These are phyloP conservation scores for Xylariaceae sp. DNA, from an alignment of 2,329 filamentous ascomycete genomes.

Conservation along the genomic window DNA sequence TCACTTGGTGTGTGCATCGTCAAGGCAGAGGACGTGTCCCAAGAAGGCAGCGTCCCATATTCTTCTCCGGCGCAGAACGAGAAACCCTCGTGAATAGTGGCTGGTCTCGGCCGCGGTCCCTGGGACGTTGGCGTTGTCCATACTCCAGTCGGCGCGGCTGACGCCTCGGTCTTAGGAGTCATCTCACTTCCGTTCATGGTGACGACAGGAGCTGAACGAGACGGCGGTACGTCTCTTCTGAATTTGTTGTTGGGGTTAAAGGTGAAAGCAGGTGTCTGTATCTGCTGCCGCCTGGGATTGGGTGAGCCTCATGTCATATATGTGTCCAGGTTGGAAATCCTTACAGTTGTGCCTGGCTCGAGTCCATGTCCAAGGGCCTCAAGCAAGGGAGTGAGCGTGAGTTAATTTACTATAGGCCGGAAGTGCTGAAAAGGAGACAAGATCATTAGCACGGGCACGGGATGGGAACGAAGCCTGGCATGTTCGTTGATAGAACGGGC, in stretches of 20 bases:
- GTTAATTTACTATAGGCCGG: conserved; percentile 33
- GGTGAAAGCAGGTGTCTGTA: conserved; percentile 45
- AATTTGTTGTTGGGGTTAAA: conserved; percentile 46
- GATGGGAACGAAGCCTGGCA: conserved; percentile 4
- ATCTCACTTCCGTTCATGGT: conserved; percentile 51
- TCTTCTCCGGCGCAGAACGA: conserved; percentile 54
- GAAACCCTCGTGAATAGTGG: conserved; percentile 58
- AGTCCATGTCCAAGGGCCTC: conserved; percentile 43
- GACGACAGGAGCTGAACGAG: conserved; percentile 38
- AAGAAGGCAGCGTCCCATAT: conserved; percentile 48
- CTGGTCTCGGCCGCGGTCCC: conserved; percentile 47
- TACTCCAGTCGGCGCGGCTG: conserved; percentile 40
- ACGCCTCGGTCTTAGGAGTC: conserved; percentile 41
- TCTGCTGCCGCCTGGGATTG: conserved; percentile 40
- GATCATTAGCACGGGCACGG: conserved; percentile 34
- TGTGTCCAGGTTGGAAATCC: conserved; percentile 20
- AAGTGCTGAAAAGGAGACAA: conserved; percentile 28
- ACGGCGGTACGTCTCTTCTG: conserved; percentile 38
- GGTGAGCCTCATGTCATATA: conserved; percentile 31
- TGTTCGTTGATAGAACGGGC: conserved; percentile 18
- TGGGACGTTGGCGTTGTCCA: conserved; percentile 55
- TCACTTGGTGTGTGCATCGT: conserved; percentile 49
- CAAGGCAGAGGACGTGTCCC: conserved; percentile 50
- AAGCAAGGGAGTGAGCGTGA: conserved; percentile 29
- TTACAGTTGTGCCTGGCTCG: conserved; percentile 50